These are phyloP conservation scores for Elsinoe fawcettii DNA, from an alignment of 2,329 filamentous ascomycete genomes.

Conservation along the genomic window DNA sequence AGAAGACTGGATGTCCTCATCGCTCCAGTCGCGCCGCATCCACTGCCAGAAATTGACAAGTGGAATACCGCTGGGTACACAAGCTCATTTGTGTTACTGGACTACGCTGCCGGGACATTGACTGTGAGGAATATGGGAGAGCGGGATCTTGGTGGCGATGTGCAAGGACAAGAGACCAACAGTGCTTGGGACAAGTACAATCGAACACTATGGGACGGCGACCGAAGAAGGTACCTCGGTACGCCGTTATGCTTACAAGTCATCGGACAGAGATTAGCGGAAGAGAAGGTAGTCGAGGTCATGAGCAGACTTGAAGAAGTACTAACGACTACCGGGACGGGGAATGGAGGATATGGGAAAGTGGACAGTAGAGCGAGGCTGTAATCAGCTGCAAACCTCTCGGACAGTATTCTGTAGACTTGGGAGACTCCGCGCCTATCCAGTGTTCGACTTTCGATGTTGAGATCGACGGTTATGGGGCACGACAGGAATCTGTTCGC, in stretches of 20 bases:
- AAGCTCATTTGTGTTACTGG: constrained; percentile 52
- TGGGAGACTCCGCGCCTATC: too few relatives aligned
- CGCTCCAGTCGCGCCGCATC: constrained; percentile 57
- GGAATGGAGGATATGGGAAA: too few relatives aligned
- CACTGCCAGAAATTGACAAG: constrained; percentile 53
- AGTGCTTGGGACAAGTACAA: constrained; percentile 56
- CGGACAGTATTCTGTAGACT: too few relatives aligned
- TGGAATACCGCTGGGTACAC: constrained; percentile 59
- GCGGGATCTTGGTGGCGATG: constrained; percentile 44
- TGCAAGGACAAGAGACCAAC: constrained; percentile 31
- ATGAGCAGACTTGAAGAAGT: constrained; percentile 49
- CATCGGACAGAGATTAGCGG: constrained; percentile 47
- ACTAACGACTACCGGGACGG: constrained; percentile 21
- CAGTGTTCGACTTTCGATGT: too few relatives aligned
- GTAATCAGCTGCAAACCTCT: too few relatives aligned
- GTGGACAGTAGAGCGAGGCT: too few relatives aligned
- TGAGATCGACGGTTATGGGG: too few relatives aligned
- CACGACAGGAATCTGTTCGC: too few relatives aligned
- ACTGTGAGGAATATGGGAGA: constrained; percentile 46
- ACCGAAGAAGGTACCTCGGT: constrained; percentile 47
- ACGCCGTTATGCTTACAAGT: constrained; percentile 52
- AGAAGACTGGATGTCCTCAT: constrained; percentile 52
- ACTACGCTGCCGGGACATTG: constrained; percentile 52
- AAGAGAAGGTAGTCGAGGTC: constrained; percentile 45
- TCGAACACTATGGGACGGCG: constrained; percentile 49